Evolutionary conservation across 495 filamentous ascomycete genomes (phyloP).

Genomic region (Penicillium pancosmium): DNA sequence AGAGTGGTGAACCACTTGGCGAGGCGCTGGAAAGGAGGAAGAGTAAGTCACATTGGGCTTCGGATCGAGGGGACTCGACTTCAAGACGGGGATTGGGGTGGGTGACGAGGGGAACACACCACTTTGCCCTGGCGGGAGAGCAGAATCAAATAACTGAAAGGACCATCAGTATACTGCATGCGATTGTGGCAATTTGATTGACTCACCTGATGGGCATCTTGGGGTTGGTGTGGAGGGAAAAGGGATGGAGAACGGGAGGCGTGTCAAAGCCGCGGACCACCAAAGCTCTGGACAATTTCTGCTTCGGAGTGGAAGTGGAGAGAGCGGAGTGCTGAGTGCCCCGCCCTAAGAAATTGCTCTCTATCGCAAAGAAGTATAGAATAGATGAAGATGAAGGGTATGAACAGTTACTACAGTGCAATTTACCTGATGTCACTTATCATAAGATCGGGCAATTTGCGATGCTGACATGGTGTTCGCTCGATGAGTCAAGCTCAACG

Average conservation of each 20-base stretch:
- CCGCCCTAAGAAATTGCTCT: constrained; percentile 16
- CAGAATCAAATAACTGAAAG: constrained; percentile 87
- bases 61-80: constrained; percentile 21
- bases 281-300: constrained; percentile 42
- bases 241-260: constrained; percentile 25
- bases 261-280: constrained; percentile 21
- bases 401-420: no score
- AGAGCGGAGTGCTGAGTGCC: constrained; percentile 27
- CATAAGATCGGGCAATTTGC: no score
- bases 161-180: constrained; percentile 34
- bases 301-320: constrained; percentile 29
- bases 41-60: constrained; percentile 32
- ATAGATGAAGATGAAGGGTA: no score
- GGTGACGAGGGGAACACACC: constrained; percentile 58
- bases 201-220: constrained; percentile 64
- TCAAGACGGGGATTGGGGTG: constrained; percentile 37
- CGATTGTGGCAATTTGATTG: background rate
- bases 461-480: no score
- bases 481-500: no score
- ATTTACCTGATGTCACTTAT: no score
- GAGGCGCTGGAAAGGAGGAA: constrained; percentile 69
- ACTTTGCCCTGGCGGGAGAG: constrained; percentile 99
- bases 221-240: constrained; percentile 12
- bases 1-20: constrained; percentile 99
- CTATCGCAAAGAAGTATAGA: no score